phyloP scores from a whole-genome alignment of 169 alveolate genomes.

The Plasmodium inui region DNA sequence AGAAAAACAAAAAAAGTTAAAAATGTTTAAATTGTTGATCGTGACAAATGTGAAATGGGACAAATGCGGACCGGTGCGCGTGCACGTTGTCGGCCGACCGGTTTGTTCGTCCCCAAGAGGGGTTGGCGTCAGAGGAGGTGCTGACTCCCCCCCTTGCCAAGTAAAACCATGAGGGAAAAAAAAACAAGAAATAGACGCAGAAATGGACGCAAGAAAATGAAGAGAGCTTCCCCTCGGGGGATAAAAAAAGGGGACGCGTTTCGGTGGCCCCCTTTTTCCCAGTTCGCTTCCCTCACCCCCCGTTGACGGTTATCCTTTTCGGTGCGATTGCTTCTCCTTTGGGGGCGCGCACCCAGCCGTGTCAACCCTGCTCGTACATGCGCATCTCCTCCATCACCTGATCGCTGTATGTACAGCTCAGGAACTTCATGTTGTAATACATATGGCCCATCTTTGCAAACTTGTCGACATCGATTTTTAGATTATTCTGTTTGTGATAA shows the following conservation, averaged over 20 bases:
- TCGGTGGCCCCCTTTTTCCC: background rate
- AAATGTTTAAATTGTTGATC: background rate
- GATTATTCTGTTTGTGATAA: constrained; percentile 52
- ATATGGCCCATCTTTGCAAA: constrained; percentile 76
- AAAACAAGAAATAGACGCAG: background rate
- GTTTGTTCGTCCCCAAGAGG: background rate
- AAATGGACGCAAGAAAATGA: background rate
- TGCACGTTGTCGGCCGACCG: background rate
- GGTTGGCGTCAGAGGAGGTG: background rate
- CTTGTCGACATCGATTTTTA: constrained; percentile 60
- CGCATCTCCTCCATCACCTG: constrained; percentile 46
- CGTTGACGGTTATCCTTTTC: background rate
- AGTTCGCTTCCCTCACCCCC: background rate
- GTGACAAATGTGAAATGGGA: background rate
- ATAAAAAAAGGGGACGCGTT: background rate
- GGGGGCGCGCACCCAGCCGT: background rate
- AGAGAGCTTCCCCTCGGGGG: background rate
- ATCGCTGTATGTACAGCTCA: constrained; percentile 38
- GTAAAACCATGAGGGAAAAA: no score
- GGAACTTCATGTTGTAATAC: constrained; percentile 64
- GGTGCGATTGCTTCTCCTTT: background rate
- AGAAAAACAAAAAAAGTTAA: background rate
- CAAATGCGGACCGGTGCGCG: background rate
- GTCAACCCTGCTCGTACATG: constrained; percentile 33
- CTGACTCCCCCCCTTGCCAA: background rate